Evolutionary conservation across 2,329 filamentous ascomycete genomes (phyloP), one percentile per base, ranked within the genome.

Genomic region (Ceratocystis eucalypticola): DNA sequence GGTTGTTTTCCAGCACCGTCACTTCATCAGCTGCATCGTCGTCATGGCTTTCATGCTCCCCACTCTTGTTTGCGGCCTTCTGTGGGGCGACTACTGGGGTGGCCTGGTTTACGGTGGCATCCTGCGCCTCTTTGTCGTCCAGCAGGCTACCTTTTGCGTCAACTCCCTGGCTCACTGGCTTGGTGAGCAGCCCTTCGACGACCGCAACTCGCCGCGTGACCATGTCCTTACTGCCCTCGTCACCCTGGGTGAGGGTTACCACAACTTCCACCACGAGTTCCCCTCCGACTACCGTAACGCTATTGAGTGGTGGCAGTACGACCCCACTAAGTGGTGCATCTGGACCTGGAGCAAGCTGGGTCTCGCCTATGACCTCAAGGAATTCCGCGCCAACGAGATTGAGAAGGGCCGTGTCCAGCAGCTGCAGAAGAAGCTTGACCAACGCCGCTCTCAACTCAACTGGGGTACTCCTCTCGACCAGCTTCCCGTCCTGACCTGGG

Each of bases 251-350:
- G 90, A 92, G 78, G 90, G 90, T 37, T 95, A 95, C 80, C 90
- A 95, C 83, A 95, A 95, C 82, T 95, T 95, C 83, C 90, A 95
- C 79, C 90, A 95, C 82, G 90, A 95, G 76, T 95, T 95, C 78
- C 91, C 91, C 65, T 93, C 89, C 10, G 90, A 95, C 76, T 95
- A 94, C 84, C 89, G 90, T 75, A 95, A 95, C 75, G 90, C 89
- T 69, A 93, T 94, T 71, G 82, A 91, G 77, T 95, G 90, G 89
- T 88, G 86, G 79, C 90, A 95, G 74, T 95, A 95, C 73, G 90
- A 95, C 75, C 90, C 90, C 61, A 95, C 90, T 75, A 95, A 95
- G 80, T 94, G 90, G 89, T 82, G 79, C 74, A 95, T 95, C 80
- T 90, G 86, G 86, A 72, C 80, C 68, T 92, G 88, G 87, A 94